These are phyloP conservation scores for Phialocephala subalpina DNA, from an alignment of 2,329 filamentous ascomycete species.

Conservation along the genomic window DNA sequence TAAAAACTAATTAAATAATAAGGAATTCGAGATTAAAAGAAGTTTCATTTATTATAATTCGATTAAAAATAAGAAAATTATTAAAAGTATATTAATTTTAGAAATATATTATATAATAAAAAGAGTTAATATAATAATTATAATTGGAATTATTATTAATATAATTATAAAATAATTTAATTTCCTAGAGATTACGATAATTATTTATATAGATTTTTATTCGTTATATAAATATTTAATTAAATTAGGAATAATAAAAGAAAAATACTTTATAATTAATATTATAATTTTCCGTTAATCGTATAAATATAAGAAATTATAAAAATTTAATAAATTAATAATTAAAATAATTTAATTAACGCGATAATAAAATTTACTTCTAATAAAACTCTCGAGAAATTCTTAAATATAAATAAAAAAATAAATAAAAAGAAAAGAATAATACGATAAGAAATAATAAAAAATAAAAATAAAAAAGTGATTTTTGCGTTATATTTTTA, in stretches of 20 bases:
- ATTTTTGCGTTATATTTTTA: too few species aligned
- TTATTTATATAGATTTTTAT: conserved; percentile 21
- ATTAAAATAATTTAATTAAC: conserved; percentile 24
- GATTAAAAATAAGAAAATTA: too few species aligned
- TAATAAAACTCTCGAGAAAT: conserved; percentile 20
- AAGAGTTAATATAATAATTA: conserved; percentile 28
- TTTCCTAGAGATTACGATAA: neutral
- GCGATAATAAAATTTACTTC: conserved; percentile 25
- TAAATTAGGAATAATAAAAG: conserved; percentile 30
- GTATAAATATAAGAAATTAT: conserved; percentile 29
- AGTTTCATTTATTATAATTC: too few species aligned
- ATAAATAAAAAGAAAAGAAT: conserved; percentile 16
- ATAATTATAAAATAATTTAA: conserved; percentile 14
- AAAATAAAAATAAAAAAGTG: too few species aligned
- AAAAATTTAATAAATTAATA: conserved; percentile 30
- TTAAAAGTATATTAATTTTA: too few species aligned
- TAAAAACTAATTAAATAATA: neutral
- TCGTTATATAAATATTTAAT: conserved; percentile 32
- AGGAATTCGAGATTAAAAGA: conserved; percentile 18
- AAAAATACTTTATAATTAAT: conserved; percentile 27
- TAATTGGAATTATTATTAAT: conserved; percentile 18
- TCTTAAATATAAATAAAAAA: conserved; percentile 26
- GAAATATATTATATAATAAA: neutral
- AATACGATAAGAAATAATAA: too few species aligned
- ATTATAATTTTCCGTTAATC: conserved; percentile 32